These are phyloP conservation scores for Metschnikowia noctiluminum DNA, from an alignment of 805 yeast species.

Conservation along the genomic window DNA sequence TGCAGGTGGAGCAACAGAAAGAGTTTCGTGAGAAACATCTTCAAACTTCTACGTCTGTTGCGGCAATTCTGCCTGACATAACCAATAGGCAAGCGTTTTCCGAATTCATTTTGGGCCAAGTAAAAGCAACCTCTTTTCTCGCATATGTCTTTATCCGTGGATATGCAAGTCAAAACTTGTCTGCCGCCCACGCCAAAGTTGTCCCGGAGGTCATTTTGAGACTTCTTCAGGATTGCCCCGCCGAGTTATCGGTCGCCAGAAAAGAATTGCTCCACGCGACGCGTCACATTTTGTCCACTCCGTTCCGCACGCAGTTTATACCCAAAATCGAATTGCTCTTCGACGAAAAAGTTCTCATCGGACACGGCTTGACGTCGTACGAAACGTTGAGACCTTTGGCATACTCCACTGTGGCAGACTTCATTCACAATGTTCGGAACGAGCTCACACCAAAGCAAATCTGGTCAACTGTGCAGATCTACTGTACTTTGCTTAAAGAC, in stretches of 20 bases:
- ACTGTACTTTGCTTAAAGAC: conserved; percentile 78
- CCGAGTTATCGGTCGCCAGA: conserved; percentile 85
- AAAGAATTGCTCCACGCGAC: conserved; percentile 92
- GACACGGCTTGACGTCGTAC: conserved; percentile 87
- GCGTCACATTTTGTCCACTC: conserved; percentile 90
- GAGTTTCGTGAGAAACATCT: conserved; percentile 40
- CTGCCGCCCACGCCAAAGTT: conserved; percentile 40
- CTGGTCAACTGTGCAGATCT: conserved; percentile 81
- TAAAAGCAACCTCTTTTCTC: conserved; percentile 90
- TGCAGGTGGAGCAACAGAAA: conserved; percentile 79
- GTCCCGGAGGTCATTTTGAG: conserved; percentile 88
- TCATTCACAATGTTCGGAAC: conserved; percentile 85
- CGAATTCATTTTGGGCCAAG: conserved; percentile 89
- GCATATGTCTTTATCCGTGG: conserved; percentile 91
- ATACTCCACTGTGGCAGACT: conserved; percentile 92
- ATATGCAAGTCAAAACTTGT: conserved; percentile 61
- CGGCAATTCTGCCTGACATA: conserved; percentile 72
- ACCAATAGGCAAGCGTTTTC: conserved; percentile 76
- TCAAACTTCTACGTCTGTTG: conserved; percentile 55
- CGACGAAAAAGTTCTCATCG: conserved; percentile 83
- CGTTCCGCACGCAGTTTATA: conserved; percentile 74
- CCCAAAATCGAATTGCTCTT: conserved; percentile 83
- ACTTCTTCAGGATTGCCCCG: conserved; percentile 90
- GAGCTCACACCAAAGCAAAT: conserved; percentile 81
- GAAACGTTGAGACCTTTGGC: conserved; percentile 92